Conservation (phyloP, 177 flowering plant species). For the Vitis hybrid region DNA sequence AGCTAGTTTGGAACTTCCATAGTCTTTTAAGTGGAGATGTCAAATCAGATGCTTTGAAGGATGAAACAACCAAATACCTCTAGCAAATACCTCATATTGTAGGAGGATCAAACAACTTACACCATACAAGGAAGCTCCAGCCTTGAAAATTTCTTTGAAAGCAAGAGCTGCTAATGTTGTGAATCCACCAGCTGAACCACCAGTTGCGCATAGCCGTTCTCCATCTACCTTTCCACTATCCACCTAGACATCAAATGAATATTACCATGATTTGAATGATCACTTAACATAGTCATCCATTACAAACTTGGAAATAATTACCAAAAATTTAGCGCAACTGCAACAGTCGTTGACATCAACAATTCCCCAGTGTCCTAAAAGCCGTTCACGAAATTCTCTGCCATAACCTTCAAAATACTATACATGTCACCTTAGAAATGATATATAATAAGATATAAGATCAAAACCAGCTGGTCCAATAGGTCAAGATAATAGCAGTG, state of each 20-base stretch:
- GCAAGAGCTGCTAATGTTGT: slow-evolving; percentile 97
- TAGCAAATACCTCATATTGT: too few species aligned
- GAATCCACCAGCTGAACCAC: slow-evolving; percentile 97
- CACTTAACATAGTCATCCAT: slow-evolving; percentile 3
- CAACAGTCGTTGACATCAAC: slow-evolving; percentile 98
- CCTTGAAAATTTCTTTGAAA: slow-evolving; percentile 79
- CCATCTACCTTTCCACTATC: slow-evolving; percentile 82
- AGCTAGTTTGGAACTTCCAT: too few species aligned
- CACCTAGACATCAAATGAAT: slow-evolving; percentile 50
- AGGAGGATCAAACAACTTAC: slow-evolving; percentile 45
- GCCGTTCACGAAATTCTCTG: slow-evolving; percentile 85
- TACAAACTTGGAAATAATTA: slow-evolving; percentile 20
- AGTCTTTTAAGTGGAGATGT: too few species aligned
- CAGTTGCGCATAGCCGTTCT: slow-evolving; percentile 78
- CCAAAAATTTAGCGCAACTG: slow-evolving; percentile 91
- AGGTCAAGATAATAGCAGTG: slow-evolving; percentile 4
- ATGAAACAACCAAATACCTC: too few species aligned
- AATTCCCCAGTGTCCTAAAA: slow-evolving; percentile 82
- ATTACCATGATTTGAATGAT: not conserved
- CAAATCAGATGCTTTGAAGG: too few species aligned
- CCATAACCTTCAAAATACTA: slow-evolving; percentile 78
- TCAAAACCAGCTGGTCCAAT: not conserved
- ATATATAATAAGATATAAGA: not conserved
- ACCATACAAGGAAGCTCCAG: slow-evolving; percentile 97
- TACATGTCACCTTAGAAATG: slow-evolving; percentile 8